Evolutionary conservation across 345 rosid species (phyloP).

Genomic region (Salix dunnii): DNA sequence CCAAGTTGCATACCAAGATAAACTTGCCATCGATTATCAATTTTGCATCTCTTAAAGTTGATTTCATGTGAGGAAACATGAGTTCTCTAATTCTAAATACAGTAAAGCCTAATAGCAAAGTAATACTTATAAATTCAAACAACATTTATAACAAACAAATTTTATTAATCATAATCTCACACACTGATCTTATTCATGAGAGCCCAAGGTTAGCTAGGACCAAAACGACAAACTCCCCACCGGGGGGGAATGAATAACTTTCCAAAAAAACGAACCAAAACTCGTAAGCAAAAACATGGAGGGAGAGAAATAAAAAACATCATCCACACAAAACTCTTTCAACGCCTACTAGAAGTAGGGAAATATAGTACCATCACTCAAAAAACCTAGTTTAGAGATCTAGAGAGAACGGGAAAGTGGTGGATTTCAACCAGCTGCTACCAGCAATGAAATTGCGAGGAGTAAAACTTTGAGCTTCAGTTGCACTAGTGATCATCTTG

Average conservation of each 20-base stretch:
- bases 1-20: too few species aligned
- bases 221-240: not conserved
- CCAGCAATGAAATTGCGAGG: slow-evolving; percentile 64
- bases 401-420: slow-evolving; percentile 76
- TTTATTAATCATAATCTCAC: too few species aligned
- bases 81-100: too few species aligned
- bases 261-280: not conserved
- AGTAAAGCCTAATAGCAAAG: too few species aligned
- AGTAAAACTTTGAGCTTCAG: slow-evolving; percentile 57
- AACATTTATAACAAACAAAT: too few species aligned
- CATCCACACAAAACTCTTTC: not conserved
- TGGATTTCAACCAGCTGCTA: slow-evolving; percentile 56
- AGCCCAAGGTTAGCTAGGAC: too few species aligned
- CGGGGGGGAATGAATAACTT: not conserved
- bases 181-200: too few species aligned
- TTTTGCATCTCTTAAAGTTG: too few species aligned
- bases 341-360: not conserved
- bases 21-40: too few species aligned
- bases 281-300: too few species aligned
- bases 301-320: not conserved
- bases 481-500: slow-evolving; percentile 49
- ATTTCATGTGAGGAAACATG: too few species aligned
- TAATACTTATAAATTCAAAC: too few species aligned
- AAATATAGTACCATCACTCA: not conserved
- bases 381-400: slow-evolving; percentile 30